Percentiles rank a stretch among this genome's conserved stretches.
These are phyloP conservation scores for Clavariopsis aquatica DNA, from an alignment of 495 filamentous ascomycete species.

Conservation along the genomic window DNA sequence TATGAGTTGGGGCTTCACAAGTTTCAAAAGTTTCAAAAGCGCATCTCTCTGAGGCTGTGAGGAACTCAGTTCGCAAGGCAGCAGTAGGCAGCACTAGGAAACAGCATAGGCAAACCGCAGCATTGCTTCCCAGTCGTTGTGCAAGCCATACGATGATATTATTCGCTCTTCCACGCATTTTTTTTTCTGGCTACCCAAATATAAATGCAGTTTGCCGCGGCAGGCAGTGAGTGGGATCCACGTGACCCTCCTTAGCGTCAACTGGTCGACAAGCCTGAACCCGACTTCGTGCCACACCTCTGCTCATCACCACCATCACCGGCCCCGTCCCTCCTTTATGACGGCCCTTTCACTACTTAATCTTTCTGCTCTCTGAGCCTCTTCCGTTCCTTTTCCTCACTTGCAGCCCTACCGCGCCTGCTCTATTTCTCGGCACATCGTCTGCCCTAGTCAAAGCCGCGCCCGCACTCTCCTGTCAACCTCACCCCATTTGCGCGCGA, in stretches of 20 bases:
- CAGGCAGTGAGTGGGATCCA: neutral
- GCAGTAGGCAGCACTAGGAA: slow-evolving; percentile 33
- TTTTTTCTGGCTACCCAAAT: neutral
- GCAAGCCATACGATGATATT: neutral
- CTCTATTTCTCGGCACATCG: slow-evolving; percentile 26
- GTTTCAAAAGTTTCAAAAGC: slow-evolving; percentile 17
- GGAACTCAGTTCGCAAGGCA: slow-evolving; percentile 25
- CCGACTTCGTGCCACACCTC: neutral
- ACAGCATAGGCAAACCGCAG: slow-evolving; percentile 18
- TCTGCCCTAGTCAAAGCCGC: neutral
- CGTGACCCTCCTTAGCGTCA: neutral
- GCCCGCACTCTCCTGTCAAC: neutral
- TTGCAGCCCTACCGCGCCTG: slow-evolving; percentile 3
- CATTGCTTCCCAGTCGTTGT: neutral
- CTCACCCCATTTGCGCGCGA: slow-evolving; percentile 7
- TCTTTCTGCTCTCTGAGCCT: slow-evolving; percentile 26
- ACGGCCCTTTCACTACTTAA: slow-evolving; percentile 29
- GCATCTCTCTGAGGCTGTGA: slow-evolving; percentile 22
- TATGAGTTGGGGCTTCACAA: slow-evolving; percentile 1
- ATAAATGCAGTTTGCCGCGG: neutral
- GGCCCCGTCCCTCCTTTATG: slow-evolving; percentile 16
- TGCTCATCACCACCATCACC: slow-evolving; percentile 7
- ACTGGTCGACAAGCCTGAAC: neutral
- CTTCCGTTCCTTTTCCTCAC: slow-evolving; percentile 22
- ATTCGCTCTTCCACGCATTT: neutral